phyloP scores from a whole-genome alignment of 2,329 filamentous ascomycete species.

The Colletotrichum navitas region DNA sequence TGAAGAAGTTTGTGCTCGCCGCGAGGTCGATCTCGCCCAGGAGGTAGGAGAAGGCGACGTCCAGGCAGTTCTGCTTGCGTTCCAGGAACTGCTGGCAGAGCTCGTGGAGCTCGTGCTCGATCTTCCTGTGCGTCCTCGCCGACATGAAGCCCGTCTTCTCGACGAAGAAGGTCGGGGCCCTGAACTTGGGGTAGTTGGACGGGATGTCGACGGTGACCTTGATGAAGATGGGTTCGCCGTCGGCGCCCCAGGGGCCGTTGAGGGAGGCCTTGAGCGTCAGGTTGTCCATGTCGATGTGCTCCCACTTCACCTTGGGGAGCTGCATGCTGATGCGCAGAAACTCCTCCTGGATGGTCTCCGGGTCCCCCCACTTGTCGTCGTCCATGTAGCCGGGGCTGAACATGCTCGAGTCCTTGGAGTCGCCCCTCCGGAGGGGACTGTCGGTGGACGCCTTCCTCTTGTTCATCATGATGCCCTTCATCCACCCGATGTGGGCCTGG shows the following conservation, averaged over 20 bases:
- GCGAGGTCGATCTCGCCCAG: slow-evolving; percentile 73
- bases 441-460: slow-evolving; percentile 63
- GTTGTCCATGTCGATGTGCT: slow-evolving; percentile 73
- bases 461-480: slow-evolving; percentile 76
- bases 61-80: slow-evolving; percentile 71
- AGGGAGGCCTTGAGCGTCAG: slow-evolving; percentile 71
- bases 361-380: slow-evolving; percentile 69
- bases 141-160: slow-evolving; percentile 74
- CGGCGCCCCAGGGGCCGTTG: slow-evolving; percentile 73
- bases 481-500: slow-evolving; percentile 74
- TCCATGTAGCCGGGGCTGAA: slow-evolving; percentile 66
- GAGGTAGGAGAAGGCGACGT: slow-evolving; percentile 72
- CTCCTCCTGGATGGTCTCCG: slow-evolving; percentile 74
- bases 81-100: slow-evolving; percentile 68
- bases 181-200: slow-evolving; percentile 68
- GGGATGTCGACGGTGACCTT: slow-evolving; percentile 73
- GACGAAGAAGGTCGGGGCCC: slow-evolving; percentile 69
- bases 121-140: slow-evolving; percentile 63
- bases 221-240: slow-evolving; percentile 70
- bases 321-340: slow-evolving; percentile 72
- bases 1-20: slow-evolving; percentile 71
- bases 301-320: slow-evolving; percentile 74
- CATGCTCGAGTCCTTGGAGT: slow-evolving; percentile 65
- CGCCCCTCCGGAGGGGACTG: slow-evolving; percentile 62
- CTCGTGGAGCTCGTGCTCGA: slow-evolving; percentile 68